These are phyloP conservation scores for Fusarium pseudocircinatum DNA, from an alignment of 2,329 filamentous ascomycete genomes.

Conservation along the genomic window DNA sequence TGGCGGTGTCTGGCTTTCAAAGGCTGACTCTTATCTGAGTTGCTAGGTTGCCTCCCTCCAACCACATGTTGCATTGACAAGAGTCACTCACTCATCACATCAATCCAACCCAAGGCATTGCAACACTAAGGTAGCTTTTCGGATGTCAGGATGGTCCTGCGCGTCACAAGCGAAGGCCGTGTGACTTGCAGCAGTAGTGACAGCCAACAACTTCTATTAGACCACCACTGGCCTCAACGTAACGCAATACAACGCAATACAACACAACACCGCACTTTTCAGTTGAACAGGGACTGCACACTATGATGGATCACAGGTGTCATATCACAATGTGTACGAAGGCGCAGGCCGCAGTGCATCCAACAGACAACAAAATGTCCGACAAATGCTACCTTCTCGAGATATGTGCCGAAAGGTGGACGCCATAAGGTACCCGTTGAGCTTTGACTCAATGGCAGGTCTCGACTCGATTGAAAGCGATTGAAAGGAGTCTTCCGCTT, in stretches of 20 bases:
- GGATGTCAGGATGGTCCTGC: constrained; percentile 10
- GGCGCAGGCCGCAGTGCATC: neutral
- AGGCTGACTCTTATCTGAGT: neutral
- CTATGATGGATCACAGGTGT: neutral
- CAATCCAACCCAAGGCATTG: neutral
- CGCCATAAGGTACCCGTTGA: neutral
- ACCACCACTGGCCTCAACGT: neutral
- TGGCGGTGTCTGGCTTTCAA: neutral
- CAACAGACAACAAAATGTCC: neutral
- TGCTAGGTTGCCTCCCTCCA: neutral
- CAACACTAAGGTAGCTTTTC: neutral
- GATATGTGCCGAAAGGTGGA: neutral
- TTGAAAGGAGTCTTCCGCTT: constrained; percentile 2
- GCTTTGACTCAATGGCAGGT: neutral
- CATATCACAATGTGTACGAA: neutral
- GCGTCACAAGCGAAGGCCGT: constrained; percentile 28
- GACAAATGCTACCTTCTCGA: neutral
- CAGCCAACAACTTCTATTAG: neutral
- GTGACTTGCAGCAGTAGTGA: constrained; percentile 26
- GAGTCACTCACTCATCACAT: constrained; percentile 8
- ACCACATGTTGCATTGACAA: neutral
- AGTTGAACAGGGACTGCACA: neutral
- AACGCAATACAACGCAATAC: neutral
- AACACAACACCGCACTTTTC: constrained; percentile 3
- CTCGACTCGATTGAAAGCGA: neutral